Evolutionary conservation across 345 rosid genomes (phyloP).

Genomic region (Carallia pectinifolia): DNA sequence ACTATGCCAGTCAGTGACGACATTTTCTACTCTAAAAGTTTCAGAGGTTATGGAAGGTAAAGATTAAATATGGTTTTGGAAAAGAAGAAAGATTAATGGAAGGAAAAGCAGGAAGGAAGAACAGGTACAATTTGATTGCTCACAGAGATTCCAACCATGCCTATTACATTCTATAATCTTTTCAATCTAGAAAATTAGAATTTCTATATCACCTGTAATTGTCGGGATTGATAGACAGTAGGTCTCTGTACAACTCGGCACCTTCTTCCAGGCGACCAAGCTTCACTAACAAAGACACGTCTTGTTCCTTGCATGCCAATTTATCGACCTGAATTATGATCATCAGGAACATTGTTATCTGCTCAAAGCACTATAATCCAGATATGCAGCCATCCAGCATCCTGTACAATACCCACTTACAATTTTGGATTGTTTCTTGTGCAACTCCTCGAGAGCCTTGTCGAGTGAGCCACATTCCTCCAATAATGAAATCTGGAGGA

Average conservation of each 20-base stretch:
- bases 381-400: slow-evolving; percentile 1
- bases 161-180: background rate
- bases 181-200: background rate
- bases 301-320: slow-evolving; percentile 80
- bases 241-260: slow-evolving; percentile 57
- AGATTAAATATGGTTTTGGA: too few species aligned
- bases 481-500: slow-evolving; percentile 72
- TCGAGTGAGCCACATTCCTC: slow-evolving; percentile 75
- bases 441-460: slow-evolving; percentile 81
- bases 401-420: slow-evolving; percentile 42
- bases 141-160: background rate
- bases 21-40: too few species aligned
- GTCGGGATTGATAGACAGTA: slow-evolving; percentile 93
- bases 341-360: slow-evolving; percentile 20
- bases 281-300: slow-evolving; percentile 76
- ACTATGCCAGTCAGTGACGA: too few species aligned
- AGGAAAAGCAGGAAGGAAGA: too few species aligned
- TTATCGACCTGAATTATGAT: slow-evolving; percentile 71
- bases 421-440: slow-evolving; percentile 66
- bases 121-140: too few species aligned
- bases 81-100: too few species aligned
- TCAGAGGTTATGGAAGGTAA: too few species aligned
- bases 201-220: slow-evolving; percentile 72
- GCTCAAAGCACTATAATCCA: background rate
- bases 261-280: slow-evolving; percentile 76